These are phyloP conservation scores for Boletellus ananas DNA, from an alignment of 768 basidiomycete genomes.

Conservation along the genomic window DNA sequence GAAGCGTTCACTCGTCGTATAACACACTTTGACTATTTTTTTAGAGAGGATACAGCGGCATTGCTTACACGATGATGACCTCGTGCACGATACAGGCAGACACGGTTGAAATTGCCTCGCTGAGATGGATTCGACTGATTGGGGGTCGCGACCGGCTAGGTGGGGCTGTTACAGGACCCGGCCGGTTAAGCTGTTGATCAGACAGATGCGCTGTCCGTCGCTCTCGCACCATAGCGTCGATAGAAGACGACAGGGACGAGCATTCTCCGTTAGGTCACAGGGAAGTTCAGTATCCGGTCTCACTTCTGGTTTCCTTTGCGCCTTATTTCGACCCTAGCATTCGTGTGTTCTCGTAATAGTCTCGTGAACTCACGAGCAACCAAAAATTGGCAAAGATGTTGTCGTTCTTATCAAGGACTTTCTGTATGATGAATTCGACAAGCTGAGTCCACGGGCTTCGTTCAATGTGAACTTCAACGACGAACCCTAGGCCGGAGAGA, in stretches of 20 bases:
- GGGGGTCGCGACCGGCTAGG: too few species aligned
- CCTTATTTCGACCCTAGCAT: conserved; percentile 24
- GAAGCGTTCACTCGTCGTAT: too few species aligned
- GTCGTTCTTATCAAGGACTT: conserved; percentile 55
- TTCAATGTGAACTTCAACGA: neutral
- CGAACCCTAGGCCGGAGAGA: neutral
- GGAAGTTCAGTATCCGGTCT: conserved; percentile 62
- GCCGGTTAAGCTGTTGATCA: conserved; percentile 53
- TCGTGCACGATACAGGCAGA: too few species aligned
- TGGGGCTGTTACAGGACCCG: conserved; percentile 39
- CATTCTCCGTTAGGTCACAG: conserved; percentile 51
- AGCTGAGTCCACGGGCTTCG: conserved; percentile 75
- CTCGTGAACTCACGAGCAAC: conserved; percentile 32
- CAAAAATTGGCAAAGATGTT: conserved; percentile 46
- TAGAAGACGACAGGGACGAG: conserved; percentile 57
- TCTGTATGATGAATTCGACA: conserved; percentile 69
- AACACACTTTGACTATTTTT: too few species aligned
- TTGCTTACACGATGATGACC: too few species aligned
- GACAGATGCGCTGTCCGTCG: conserved; percentile 57
- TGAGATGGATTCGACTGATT: too few species aligned
- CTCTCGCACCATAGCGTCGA: conserved; percentile 65
- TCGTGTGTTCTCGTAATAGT: conserved; percentile 75
- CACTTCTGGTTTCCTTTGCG: neutral
- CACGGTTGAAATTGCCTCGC: too few species aligned
- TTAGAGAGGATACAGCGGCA: too few species aligned